Evolutionary conservation across 768 basidiomycete genomes (phyloP), one percentile per base, ranked within the genome.

Genomic region (Lyophyllum shimeji): DNA sequence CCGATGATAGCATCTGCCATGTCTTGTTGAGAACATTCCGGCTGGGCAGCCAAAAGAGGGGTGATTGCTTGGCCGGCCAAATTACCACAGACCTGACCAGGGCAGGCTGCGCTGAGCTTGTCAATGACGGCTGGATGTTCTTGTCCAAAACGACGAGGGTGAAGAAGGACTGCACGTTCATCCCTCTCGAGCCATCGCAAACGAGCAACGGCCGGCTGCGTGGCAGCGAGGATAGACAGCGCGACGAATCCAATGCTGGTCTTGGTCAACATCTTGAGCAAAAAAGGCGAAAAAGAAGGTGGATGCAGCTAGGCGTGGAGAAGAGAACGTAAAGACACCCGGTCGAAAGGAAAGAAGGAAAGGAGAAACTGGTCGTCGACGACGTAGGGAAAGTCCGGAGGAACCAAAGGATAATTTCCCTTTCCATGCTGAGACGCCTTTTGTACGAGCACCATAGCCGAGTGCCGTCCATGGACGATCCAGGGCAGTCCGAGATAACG

Each of bases 11-110:
- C 55, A 60, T 85, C 83, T 0, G 82, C 82, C 68, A 80, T 65
- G 63, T 84, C 82, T 62, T 84, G 83, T 60, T 83, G 82, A 2
- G 80, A 71, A 63, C 82, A 84, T 63, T 81, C 79, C 20, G 71
- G 74, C 63, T 79, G 76, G 25, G 71, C 75, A 47, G 82, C 82
- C 21, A 84, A 71, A 27, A 85, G 75, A 31, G 82, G 77, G 0
- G 76, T 76, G 46, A 83, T 71, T 6, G 81, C 82, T 31, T 70
- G 67, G 20, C 81, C 82, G 34, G 81, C 71, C 52, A 85, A 69
- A 37, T 48, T 71, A 46, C 76, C 81, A 62, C 83, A 84, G 40
- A 83, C 72, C 37, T 73, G 60, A 23, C 79, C 75, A 18, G 74
- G 73, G 63, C 82, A 85, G 7, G 82, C 82, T 15, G 67, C 52